Conservation (phyloP, 2,329 filamentous ascomycete species). For the Scolecobasidium constrictum region DNA sequence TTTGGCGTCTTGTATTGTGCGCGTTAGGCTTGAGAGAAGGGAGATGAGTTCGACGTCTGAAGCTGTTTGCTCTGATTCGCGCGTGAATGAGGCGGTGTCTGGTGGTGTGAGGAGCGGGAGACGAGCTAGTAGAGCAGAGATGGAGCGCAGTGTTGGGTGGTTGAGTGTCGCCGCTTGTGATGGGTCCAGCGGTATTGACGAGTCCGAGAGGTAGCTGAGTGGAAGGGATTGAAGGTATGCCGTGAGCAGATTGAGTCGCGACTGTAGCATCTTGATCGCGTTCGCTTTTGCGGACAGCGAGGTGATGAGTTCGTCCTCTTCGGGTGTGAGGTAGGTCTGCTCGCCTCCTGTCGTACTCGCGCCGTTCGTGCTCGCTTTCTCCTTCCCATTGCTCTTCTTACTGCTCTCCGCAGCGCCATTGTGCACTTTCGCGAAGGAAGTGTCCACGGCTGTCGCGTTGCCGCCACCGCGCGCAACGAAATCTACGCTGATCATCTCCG, state of each 20-base stretch:
- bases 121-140: constrained; percentile 75
- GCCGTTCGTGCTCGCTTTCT: constrained; percentile 21
- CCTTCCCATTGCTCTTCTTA: constrained; percentile 44
- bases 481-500: constrained; percentile 96
- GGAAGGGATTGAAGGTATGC: constrained; percentile 66
- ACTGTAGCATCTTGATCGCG: constrained; percentile 83
- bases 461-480: constrained; percentile 79
- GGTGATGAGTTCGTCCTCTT: constrained; percentile 56
- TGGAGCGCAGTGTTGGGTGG: constrained; percentile 71
- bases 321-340: constrained; percentile 37
- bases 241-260: constrained; percentile 43
- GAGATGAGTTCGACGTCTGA: constrained; percentile 9
- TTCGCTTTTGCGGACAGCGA: constrained; percentile 79
- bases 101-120: constrained; percentile 71
- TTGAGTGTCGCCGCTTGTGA: constrained; percentile 29
- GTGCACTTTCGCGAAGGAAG: constrained; percentile 15
- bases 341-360: constrained; percentile 21
- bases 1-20: constrained; percentile 3
- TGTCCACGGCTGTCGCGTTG: constrained; percentile 56
- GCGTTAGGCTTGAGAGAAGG: constrained; percentile 7
- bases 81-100: constrained; percentile 32
- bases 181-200: constrained; percentile 22
- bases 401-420: constrained; percentile 31
- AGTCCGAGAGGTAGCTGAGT: constrained; percentile 48
- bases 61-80: constrained; percentile 7